Base-by-base conservation (phyloP, 176 grass and related monocot species). In the Carex cristatella region DNA sequence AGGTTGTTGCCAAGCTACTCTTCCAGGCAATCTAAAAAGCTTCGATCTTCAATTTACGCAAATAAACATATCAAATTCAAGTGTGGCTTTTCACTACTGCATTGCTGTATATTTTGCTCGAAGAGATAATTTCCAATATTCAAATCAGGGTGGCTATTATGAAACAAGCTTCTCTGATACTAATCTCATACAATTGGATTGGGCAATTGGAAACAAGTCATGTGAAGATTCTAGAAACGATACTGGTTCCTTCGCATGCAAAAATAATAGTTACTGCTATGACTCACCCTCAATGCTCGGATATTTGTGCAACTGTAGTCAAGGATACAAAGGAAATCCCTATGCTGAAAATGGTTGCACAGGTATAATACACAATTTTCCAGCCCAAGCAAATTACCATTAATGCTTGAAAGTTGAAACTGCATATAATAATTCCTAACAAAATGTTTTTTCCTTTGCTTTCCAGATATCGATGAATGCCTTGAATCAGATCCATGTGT, bases 271-370 rank as follows among this genome's bases (percentile, higher is more conserved):
- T 46, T 0, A 10, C 0, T 88, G 89, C 1, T 0, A 40, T 2
- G 23, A 83, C 4, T 16, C 40, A 18, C 56, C 8, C 0, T 4
- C 84, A 0, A 11, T 59, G 4, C 0, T 6, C 2, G 86, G 89
- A 0, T 88, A 91, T 3, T 67, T 64, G 0, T 91, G 89, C 54
- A 68, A 48, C 0, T 91, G 89, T 37, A 68, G 19, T 2, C 0
- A 19, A 0, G 89, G 89, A 57, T 91, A 91, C 69, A 1, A 10
- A 0, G 86, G 89, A 28, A 91, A 91, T 32, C 86, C 89, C 18
- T 91, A 91, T 8, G 3, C 62, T 37, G 0, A 0, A 1, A 37
- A 33, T 11, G 86, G 86, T 67, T 91, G 86, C 14, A 48, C 0
- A 2, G 65, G 89, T 88, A 19, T 40, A 35, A 71, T 56, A 11